Conservation (phyloP, 2,329 filamentous ascomycete genomes). For the Colletotrichum trifolii region DNA sequence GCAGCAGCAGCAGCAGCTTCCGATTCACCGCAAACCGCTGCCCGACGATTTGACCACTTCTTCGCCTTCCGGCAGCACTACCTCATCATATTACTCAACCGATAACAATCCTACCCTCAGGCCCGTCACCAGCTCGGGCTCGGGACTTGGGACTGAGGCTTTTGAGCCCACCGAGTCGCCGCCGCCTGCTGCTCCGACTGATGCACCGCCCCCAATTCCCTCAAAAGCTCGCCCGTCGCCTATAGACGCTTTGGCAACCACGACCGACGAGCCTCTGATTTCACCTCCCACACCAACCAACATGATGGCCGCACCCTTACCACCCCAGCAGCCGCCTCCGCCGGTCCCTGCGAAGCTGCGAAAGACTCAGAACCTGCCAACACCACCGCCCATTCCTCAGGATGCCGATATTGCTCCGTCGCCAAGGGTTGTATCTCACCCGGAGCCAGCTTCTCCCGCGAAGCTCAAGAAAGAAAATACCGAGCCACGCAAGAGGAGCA, state of each 20-base stretch:
- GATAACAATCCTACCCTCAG: slow-evolving; percentile 17
- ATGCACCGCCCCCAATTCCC: slow-evolving; percentile 33
- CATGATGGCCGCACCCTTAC: slow-evolving; percentile 28
- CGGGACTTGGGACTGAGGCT: slow-evolving; percentile 26
- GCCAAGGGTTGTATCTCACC: slow-evolving; percentile 20
- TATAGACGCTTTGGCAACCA: slow-evolving; percentile 2
- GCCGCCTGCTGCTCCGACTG: slow-evolving; percentile 23
- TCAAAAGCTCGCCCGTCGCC: slow-evolving; percentile 20
- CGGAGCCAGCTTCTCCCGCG: slow-evolving; percentile 14
- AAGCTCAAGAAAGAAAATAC: slow-evolving; percentile 48
- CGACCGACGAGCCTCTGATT: slow-evolving; percentile 12
- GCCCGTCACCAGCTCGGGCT: slow-evolving; percentile 20
- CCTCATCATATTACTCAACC: slow-evolving; percentile 24
- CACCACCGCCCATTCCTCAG: slow-evolving; percentile 10
- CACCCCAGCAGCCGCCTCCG: slow-evolving; percentile 30
- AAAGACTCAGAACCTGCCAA: slow-evolving; percentile 30
- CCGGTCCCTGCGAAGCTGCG: slow-evolving; percentile 30
- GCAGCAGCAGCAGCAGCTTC: slow-evolving; percentile 35
- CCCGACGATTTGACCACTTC: slow-evolving; percentile 22
- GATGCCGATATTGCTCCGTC: slow-evolving; percentile 7
- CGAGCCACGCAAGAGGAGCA: slow-evolving; percentile 46
- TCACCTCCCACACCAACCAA: slow-evolving; percentile 23
- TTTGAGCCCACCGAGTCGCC: slow-evolving; percentile 19
- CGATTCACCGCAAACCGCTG: slow-evolving; percentile 40
- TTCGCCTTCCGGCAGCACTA: slow-evolving; percentile 31